These are phyloP conservation scores for Vickermania ingenoplastis DNA, from an alignment of 208 protist genomes.

Conservation along the genomic window DNA sequence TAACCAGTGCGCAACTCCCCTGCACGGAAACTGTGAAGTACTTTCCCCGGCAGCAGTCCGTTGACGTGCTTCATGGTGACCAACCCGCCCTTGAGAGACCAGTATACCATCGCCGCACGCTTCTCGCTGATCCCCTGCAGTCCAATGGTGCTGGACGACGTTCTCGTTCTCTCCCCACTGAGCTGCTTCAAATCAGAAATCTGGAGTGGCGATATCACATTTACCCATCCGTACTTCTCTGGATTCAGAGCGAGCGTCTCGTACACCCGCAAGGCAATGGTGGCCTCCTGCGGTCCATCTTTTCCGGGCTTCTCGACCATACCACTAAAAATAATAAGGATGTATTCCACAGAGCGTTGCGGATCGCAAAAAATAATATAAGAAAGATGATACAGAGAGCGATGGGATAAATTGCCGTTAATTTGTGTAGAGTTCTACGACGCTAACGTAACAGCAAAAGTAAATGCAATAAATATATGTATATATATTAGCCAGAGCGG, in stretches of 20 bases:
- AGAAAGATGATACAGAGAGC: no score
- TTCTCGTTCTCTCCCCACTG: neutral
- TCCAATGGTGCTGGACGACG: neutral
- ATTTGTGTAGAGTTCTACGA: no score
- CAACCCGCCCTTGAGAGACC: conserved; percentile 8
- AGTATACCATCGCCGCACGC: conserved; percentile 5
- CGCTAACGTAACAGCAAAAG: no score
- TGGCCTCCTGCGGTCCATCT: no score
- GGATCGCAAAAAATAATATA: no score
- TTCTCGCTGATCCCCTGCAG: neutral
- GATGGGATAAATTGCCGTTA: no score
- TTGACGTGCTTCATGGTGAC: conserved; percentile 6
- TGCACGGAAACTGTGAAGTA: neutral
- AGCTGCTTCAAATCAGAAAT: neutral
- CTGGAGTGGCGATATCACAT: neutral
- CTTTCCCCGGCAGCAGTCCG: neutral
- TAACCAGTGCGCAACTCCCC: conserved; percentile 1
- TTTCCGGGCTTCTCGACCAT: no score
- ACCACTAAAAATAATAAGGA: no score
- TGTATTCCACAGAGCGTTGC: no score
- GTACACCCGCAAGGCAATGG: neutral
- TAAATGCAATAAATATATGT: no score
- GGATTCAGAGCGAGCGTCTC: neutral
- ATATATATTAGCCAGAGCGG: no score
- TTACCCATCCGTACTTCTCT: neutral